Percentiles rank a stretch among this genome's conserved stretches.
These are phyloP conservation scores for Lasiodiplodia theobromae DNA, from an alignment of 2,329 filamentous ascomycete species.

Conservation along the genomic window DNA sequence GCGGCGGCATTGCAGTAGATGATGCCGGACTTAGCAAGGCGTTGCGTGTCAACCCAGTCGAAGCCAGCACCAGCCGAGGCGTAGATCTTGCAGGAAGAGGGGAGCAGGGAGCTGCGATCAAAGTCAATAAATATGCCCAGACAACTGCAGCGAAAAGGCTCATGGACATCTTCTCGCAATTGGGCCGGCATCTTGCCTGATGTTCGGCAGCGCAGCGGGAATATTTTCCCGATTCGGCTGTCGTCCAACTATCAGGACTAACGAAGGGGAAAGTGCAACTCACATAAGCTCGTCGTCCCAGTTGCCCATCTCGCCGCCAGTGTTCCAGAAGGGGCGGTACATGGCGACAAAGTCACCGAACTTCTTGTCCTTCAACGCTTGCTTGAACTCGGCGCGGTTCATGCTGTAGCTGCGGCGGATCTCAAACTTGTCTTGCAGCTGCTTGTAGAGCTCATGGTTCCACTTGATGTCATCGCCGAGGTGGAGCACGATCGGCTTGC, in stretches of 20 bases:
- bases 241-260: background rate
- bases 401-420: conserved; percentile 41
- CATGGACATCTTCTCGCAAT: too few relatives aligned
- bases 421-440: conserved; percentile 46
- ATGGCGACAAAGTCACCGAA: conserved; percentile 56
- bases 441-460: conserved; percentile 52
- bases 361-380: conserved; percentile 45
- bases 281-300: conserved; percentile 66
- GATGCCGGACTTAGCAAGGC: conserved; percentile 66
- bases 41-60: conserved; percentile 64
- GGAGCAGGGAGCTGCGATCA: conserved; percentile 52
- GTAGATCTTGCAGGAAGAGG: conserved; percentile 62
- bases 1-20: conserved; percentile 38
- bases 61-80: conserved; percentile 68
- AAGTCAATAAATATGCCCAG: background rate
- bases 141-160: background rate
- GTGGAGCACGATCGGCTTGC: conserved; percentile 51
- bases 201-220: conserved; percentile 11
- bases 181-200: background rate
- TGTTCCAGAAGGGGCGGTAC: conserved; percentile 65
- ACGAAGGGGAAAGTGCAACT: background rate
- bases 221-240: conserved; percentile 27
- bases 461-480: conserved; percentile 54
- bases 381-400: conserved; percentile 48
- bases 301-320: conserved; percentile 69